phyloP scores from a whole-genome alignment of 495 filamentous ascomycete genomes.

The Parmelia sp. region DNA sequence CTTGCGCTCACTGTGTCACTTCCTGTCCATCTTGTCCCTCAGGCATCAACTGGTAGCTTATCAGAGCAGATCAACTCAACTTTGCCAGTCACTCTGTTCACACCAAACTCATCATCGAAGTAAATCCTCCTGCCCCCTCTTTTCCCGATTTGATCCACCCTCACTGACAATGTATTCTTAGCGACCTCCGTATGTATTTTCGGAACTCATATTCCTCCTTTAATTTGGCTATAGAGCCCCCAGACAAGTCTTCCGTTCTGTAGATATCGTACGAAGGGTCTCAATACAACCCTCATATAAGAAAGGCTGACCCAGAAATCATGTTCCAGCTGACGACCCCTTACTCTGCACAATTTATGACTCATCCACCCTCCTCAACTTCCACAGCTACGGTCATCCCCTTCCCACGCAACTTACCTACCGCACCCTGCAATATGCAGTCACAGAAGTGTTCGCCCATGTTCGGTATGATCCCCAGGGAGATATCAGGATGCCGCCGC shows the following conservation, averaged over 20 bases:
- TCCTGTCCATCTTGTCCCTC: neutral
- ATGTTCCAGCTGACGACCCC: too few relatives aligned
- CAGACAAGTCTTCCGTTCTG: too few relatives aligned
- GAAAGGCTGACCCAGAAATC: too few relatives aligned
- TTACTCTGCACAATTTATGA: neutral
- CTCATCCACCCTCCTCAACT: neutral
- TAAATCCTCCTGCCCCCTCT: neutral
- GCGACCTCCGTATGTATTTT: too few relatives aligned
- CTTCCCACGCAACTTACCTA: neutral
- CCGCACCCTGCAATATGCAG: neutral
- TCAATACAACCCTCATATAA: too few relatives aligned
- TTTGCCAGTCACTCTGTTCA: neutral
- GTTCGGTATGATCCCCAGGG: neutral
- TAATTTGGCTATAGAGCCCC: too few relatives aligned
- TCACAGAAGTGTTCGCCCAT: neutral
- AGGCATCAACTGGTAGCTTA: neutral
- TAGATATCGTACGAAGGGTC: too few relatives aligned
- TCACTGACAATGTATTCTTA: too few relatives aligned
- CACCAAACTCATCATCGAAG: neutral
- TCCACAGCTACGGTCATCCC: neutral
- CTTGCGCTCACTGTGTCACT: neutral
- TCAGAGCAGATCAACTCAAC: neutral
- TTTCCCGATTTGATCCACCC: too few relatives aligned
- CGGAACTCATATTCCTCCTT: too few relatives aligned
- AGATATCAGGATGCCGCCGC: neutral